phyloP scores from a whole-genome alignment of 805 yeast species.

The Lipomyces mesembrius region DNA sequence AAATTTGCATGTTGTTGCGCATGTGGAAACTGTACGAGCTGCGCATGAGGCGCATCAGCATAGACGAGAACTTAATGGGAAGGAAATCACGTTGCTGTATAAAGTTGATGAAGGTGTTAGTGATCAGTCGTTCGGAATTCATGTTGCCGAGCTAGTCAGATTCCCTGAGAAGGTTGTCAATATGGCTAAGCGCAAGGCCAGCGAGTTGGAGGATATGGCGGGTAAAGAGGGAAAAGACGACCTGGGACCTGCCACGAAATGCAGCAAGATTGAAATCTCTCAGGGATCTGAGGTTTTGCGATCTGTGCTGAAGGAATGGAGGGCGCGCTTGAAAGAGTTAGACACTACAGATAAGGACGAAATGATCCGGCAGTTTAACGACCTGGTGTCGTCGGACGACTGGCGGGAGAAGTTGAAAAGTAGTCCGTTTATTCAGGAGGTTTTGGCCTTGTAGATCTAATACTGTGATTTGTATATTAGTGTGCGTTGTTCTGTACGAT shows the following conservation, averaged over 20 bases:
- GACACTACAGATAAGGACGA: constrained; percentile 15
- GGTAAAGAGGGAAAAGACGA: constrained; percentile 47
- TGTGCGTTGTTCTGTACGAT: neutral
- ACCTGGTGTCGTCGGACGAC: constrained; percentile 22
- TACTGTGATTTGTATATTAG: neutral
- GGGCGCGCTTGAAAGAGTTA: constrained; percentile 7
- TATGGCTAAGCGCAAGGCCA: constrained; percentile 95
- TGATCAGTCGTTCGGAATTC: constrained; percentile 95
- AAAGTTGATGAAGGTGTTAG: constrained; percentile 96
- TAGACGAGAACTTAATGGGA: constrained; percentile 45
- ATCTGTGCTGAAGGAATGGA: constrained; percentile 52
- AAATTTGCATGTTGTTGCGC: constrained; percentile 93
- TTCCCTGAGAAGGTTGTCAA: constrained; percentile 87
- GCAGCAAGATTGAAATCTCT: constrained; percentile 57
- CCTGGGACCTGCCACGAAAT: constrained; percentile 54
- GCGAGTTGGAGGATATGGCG: constrained; percentile 73
- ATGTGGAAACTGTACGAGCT: constrained; percentile 57
- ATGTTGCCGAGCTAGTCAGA: constrained; percentile 94
- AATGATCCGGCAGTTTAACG: constrained; percentile 27
- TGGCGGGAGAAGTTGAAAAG: constrained; percentile 21
- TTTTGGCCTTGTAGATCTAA: constrained; percentile 19
- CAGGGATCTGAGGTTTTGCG: constrained; percentile 58
- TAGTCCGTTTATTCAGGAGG: constrained; percentile 27
- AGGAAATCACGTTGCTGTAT: constrained; percentile 84
- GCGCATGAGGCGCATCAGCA: constrained; percentile 43